A percentile compares a stretch with the other conserved stretches of the same genome.
phyloP scores from a whole-genome alignment of 2,329 filamentous ascomycete species.

The Ophiostoma himal-ulmi region DNA sequence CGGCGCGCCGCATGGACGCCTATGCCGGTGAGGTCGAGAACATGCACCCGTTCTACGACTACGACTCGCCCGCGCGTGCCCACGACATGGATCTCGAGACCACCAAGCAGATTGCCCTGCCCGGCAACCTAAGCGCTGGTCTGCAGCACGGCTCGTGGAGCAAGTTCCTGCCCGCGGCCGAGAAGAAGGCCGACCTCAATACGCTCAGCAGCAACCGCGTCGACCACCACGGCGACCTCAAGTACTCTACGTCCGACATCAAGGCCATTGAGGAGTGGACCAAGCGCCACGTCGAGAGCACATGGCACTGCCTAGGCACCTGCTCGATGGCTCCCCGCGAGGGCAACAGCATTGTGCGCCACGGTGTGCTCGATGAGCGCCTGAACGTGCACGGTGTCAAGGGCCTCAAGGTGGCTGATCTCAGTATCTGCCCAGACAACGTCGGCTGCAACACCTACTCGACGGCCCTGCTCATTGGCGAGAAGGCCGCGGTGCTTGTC shows the following conservation, averaged over 20 bases:
- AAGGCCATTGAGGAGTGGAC: slow-evolving; percentile 63
- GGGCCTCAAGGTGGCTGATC: slow-evolving; percentile 70
- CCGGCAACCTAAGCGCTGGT: slow-evolving; percentile 63
- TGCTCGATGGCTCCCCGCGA: slow-evolving; percentile 72
- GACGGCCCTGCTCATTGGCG: slow-evolving; percentile 67
- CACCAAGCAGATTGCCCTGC: slow-evolving; percentile 68
- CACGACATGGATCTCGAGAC: slow-evolving; percentile 69
- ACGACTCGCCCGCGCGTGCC: slow-evolving; percentile 62
- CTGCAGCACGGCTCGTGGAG: slow-evolving; percentile 72
- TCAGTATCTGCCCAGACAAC: slow-evolving; percentile 73
- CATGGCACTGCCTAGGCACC: slow-evolving; percentile 63
- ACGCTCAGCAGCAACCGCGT: slow-evolving; percentile 60
- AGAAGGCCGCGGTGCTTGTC: slow-evolving; percentile 64
- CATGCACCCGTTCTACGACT: slow-evolving; percentile 68
- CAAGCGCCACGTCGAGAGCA: slow-evolving; percentile 68
- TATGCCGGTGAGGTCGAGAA: slow-evolving; percentile 67
- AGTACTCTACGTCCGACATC: slow-evolving; percentile 60
- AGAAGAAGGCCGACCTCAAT: slow-evolving; percentile 42
- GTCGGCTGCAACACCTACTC: slow-evolving; percentile 66
- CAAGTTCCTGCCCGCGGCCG: slow-evolving; percentile 49
- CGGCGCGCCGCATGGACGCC: slow-evolving; percentile 68
- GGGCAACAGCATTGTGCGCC: slow-evolving; percentile 74
- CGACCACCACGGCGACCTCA: slow-evolving; percentile 54
- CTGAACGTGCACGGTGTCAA: slow-evolving; percentile 73
- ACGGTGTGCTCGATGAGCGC: slow-evolving; percentile 70